Percentiles rank a stretch among this genome's conserved stretches.
phyloP scores from a whole-genome alignment of 768 basidiomycete species.

The Floccularia luteovirens region DNA sequence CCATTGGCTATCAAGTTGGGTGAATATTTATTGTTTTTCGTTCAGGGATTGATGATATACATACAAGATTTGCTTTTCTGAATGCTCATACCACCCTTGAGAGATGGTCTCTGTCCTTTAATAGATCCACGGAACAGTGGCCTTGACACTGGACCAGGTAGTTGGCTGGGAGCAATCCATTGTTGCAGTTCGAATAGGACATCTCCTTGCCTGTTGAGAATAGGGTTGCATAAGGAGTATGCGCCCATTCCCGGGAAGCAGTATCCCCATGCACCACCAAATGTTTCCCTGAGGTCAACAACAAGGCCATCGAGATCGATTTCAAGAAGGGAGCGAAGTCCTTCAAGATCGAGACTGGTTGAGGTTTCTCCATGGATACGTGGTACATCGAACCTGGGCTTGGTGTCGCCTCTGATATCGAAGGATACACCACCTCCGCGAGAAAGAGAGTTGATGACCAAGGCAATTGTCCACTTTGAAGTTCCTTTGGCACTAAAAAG shows the following conservation, averaged over 20 bases:
- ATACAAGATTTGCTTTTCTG: no score
- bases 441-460: neutral
- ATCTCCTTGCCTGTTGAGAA: conserved; percentile 1
- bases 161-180: no score
- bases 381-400: neutral
- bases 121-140: no score
- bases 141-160: no score
- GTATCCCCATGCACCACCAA: conserved; percentile 3
- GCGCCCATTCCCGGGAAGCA: conserved; percentile 2
- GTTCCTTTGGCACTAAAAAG: neutral
- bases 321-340: neutral
- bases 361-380: neutral
- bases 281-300: neutral
- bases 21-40: no score
- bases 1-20: no score
- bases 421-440: neutral
- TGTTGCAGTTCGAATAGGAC: conserved; percentile 1
- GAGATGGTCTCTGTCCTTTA: no score
- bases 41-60: no score
- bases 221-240: conserved; percentile 1
- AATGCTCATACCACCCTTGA: no score
- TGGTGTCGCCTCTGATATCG: conserved; percentile 3
- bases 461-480: neutral
- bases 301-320: neutral
- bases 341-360: neutral